These are phyloP conservation scores for Pseudogymnoascus sp. DNA, from an alignment of 2,329 filamentous ascomycete genomes.

Conservation along the genomic window DNA sequence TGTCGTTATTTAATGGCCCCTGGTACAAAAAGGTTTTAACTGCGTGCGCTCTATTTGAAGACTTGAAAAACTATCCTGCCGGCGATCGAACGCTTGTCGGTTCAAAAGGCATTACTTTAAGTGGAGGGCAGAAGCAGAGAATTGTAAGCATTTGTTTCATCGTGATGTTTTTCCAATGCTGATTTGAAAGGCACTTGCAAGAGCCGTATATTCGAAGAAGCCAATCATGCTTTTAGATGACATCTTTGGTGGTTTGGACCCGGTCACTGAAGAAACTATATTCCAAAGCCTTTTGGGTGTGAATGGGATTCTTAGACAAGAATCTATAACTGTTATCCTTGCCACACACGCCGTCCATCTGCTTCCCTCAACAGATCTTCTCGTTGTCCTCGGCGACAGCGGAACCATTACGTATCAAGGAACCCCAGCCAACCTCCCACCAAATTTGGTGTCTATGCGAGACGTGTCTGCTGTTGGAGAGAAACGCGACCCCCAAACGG, in stretches of 20 bases:
- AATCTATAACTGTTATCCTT: conserved; percentile 30
- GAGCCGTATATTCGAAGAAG: conserved; percentile 21
- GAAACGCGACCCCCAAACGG: not conserved
- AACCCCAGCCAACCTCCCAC: not conserved
- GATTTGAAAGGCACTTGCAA: conserved; percentile 16
- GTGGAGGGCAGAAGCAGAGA: conserved; percentile 24
- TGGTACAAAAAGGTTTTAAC: conserved; percentile 23
- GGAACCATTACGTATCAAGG: conserved; percentile 12
- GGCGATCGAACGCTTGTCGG: conserved; percentile 26
- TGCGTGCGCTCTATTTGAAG: conserved; percentile 21
- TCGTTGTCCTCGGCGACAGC: conserved; percentile 12
- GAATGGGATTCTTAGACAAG: conserved; percentile 13
- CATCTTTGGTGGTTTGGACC: conserved; percentile 20
- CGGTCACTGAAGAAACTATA: conserved; percentile 15
- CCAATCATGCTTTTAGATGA: conserved; percentile 19
- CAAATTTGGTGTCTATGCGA: not conserved
- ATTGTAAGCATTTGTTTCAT: conserved; percentile 14
- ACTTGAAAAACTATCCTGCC: conserved; percentile 20
- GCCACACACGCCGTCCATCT: conserved; percentile 21
- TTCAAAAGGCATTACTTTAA: conserved; percentile 26
- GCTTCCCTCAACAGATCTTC: conserved; percentile 6
- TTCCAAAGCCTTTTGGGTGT: conserved; percentile 14
- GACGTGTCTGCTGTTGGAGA: not conserved
- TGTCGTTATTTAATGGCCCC: conserved; percentile 20
- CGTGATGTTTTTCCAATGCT: not conserved